Percentiles rank a stretch among this genome's conserved stretches.
Evolutionary conservation across 1,139 yeast species (phyloP).

Genomic region (Candida sp.): DNA sequence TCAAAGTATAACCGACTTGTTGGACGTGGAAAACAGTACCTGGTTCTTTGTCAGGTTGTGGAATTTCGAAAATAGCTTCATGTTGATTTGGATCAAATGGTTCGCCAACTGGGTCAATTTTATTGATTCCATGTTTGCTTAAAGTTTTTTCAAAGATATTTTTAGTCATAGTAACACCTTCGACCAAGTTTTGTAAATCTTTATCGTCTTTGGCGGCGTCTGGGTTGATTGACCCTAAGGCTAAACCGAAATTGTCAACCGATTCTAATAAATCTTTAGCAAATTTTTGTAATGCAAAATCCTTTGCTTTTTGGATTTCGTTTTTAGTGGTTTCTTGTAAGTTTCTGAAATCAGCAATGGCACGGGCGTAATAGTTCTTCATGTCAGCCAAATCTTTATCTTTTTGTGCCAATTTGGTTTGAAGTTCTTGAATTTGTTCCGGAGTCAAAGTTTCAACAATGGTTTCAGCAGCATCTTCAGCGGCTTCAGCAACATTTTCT

Average conservation of each 20-base stretch:
- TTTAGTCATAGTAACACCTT: constrained; percentile 92
- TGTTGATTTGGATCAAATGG: constrained; percentile 88
- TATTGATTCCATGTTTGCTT: constrained; percentile 72
- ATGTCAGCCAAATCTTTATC: constrained; percentile 80
- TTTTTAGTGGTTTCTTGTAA: constrained; percentile 88
- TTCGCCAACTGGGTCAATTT: constrained; percentile 83
- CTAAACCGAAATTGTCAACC: constrained; percentile 88
- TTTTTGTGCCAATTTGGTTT: constrained; percentile 58
- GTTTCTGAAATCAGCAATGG: constrained; percentile 91
- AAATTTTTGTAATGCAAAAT: constrained; percentile 89
- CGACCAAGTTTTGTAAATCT: constrained; percentile 75
- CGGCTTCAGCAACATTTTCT: constrained; percentile 5
- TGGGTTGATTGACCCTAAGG: constrained; percentile 71
- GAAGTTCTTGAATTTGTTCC: constrained; percentile 39
- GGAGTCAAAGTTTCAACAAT: constrained; percentile 14
- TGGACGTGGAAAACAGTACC: constrained; percentile 94
- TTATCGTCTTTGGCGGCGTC: constrained; percentile 56
- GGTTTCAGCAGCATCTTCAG: constrained; percentile 9
- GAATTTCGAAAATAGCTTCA: constrained; percentile 89
- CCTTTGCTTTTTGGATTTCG: constrained; percentile 84
- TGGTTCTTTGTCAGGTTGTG: constrained; percentile 86
- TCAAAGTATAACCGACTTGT: constrained; percentile 84
- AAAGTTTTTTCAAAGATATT: constrained; percentile 84
- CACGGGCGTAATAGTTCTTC: constrained; percentile 79
- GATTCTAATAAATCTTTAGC: constrained; percentile 90